Evolutionary conservation across 164 flowering plant species (phyloP).

Genomic region (Saururus chinensis): DNA sequence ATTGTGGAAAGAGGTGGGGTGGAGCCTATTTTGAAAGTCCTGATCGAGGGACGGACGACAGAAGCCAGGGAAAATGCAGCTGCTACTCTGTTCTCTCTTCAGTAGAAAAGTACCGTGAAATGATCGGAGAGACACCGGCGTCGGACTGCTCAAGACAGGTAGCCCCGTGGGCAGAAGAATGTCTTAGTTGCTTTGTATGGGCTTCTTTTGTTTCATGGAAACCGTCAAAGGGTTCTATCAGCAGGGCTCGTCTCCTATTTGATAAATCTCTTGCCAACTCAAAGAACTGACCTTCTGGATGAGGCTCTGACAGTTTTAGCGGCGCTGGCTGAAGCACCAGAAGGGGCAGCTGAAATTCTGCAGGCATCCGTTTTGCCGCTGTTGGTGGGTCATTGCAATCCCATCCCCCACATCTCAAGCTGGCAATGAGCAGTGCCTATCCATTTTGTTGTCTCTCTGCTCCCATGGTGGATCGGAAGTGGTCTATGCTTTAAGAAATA

Average conservation of each 20-base stretch:
- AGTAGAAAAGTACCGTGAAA: constrained; percentile 34
- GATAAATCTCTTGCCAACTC: constrained; percentile 21
- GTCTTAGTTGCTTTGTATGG: constrained; percentile 54
- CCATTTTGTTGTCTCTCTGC: constrained; percentile 41
- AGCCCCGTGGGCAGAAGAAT: constrained; percentile 54
- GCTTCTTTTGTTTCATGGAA: constrained; percentile 33
- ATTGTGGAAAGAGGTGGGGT: constrained; percentile 53
- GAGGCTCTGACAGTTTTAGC: constrained; percentile 60
- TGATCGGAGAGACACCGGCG: constrained; percentile 48
- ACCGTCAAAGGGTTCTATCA: constrained; percentile 36
- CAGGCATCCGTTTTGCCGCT: constrained; percentile 20
- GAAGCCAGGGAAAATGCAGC: constrained; percentile 62
- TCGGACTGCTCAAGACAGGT: constrained; percentile 37
- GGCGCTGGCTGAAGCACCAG: constrained; percentile 39
- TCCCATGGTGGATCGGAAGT: constrained; percentile 43
- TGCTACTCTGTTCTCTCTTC: constrained; percentile 68
- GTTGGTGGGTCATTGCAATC: constrained; percentile 17
- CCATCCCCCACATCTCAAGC: constrained; percentile 21
- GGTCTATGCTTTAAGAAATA: constrained; percentile 27
- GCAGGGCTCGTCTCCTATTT: constrained; percentile 47
- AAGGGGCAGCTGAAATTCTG: constrained; percentile 39
- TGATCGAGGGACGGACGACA: constrained; percentile 30
- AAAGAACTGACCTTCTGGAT: constrained; percentile 27
- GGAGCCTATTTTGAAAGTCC: constrained; percentile 24
- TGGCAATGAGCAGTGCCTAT: constrained; percentile 56